phyloP scores from a whole-genome alignment of 2,329 filamentous ascomycete species.

The Hymenoscyphus fructigenus region DNA sequence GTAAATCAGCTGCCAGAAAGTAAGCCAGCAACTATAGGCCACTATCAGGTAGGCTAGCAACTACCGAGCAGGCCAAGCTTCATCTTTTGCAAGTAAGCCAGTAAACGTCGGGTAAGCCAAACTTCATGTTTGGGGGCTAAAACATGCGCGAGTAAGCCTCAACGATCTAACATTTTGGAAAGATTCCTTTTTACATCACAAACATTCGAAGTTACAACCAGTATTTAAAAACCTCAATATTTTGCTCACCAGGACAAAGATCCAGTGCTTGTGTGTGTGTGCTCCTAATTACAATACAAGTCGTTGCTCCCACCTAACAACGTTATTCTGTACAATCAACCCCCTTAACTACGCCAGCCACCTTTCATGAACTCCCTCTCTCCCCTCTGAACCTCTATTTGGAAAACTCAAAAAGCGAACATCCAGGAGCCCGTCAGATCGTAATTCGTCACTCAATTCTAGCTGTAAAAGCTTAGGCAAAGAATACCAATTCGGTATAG shows the following conservation, averaged over 20 bases:
- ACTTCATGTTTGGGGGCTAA: too few relatives aligned
- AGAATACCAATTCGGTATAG: neutral
- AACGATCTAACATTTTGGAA: too few relatives aligned
- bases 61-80: too few relatives aligned
- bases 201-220: neutral
- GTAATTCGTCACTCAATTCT: neutral
- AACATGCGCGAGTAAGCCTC: too few relatives aligned
- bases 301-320: neutral
- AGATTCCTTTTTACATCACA: neutral
- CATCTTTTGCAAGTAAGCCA: too few relatives aligned
- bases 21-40: too few relatives aligned
- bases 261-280: neutral
- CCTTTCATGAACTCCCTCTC: neutral
- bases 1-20: too few relatives aligned
- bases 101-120: too few relatives aligned
- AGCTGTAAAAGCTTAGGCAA: neutral
- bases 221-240: neutral
- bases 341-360: neutral
- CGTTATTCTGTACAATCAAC: constrained; percentile 3
- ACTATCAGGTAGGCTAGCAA: too few relatives aligned
- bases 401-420: neutral
- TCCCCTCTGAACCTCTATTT: neutral
- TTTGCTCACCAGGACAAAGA: neutral
- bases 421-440: neutral
- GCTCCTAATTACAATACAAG: constrained; percentile 1